Conservation (phyloP, 345 rosid genomes). For the Populus euphratica region DNA sequence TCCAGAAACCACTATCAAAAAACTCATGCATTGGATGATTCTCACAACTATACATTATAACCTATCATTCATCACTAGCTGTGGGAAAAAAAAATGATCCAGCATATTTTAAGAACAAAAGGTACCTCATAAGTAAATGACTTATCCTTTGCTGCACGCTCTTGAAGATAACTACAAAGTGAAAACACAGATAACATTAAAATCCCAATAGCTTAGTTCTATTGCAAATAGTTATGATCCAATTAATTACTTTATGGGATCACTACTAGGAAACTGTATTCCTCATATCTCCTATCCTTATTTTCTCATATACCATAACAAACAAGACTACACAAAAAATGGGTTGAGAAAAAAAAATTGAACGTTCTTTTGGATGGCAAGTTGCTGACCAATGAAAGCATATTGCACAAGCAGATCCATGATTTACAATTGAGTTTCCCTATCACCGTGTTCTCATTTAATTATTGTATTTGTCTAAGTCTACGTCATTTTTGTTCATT, state of each 20-base stretch:
- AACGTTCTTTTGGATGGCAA: background rate
- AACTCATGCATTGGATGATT: background rate
- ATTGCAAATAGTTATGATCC: background rate
- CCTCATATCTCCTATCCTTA: background rate
- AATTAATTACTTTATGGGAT: slow-evolving; percentile 6
- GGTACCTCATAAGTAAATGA: slow-evolving; percentile 87
- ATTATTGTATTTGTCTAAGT: background rate
- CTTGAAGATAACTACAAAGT: slow-evolving; percentile 73
- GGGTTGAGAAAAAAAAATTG: background rate
- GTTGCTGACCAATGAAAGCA: background rate
- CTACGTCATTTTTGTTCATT: background rate
- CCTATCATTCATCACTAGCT: background rate
- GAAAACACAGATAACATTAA: slow-evolving; percentile 18
- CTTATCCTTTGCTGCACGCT: slow-evolving; percentile 71
- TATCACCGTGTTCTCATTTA: background rate
- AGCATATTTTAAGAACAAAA: slow-evolving; percentile 14
- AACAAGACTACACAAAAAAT: background rate
- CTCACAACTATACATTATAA: background rate
- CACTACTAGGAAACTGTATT: slow-evolving; percentile 3
- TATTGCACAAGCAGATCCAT: background rate
- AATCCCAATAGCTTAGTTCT: slow-evolving; percentile 1
- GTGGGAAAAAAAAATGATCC: background rate
- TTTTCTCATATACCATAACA: background rate
- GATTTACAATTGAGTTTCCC: background rate
- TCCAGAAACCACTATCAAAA: background rate